phyloP scores from a whole-genome alignment of 768 basidiomycete genomes.

The Chalciporus piperatus region DNA sequence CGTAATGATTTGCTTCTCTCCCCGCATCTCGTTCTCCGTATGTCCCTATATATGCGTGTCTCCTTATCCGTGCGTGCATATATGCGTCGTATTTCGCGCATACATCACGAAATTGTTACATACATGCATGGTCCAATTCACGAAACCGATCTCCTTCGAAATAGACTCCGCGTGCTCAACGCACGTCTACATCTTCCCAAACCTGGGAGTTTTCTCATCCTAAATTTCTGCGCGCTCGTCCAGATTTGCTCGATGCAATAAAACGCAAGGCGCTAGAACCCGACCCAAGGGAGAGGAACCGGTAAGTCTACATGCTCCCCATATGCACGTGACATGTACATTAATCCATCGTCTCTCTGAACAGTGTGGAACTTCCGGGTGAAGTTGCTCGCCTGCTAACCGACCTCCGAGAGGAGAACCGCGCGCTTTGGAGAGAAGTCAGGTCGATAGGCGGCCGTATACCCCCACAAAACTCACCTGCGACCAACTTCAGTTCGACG shows the following conservation, averaged over 20 bases:
- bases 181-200: constrained; percentile 76
- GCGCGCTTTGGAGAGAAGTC: constrained; percentile 48
- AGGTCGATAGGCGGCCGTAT: constrained; percentile 19
- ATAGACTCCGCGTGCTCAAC: constrained; percentile 79
- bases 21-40: neutral
- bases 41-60: neutral
- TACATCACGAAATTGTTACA: neutral
- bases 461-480: constrained; percentile 13
- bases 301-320: constrained; percentile 14
- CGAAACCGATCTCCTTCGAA: neutral
- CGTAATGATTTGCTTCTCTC: constrained; percentile 10
- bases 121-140: neutral
- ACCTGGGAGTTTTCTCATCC: constrained; percentile 89
- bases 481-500: constrained; percentile 1
- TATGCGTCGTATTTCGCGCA: constrained; percentile 2
- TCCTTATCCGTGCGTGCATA: neutral
- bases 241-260: constrained; percentile 81
- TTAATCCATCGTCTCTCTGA: constrained; percentile 34
- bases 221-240: constrained; percentile 78
- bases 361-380: constrained; percentile 73
- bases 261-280: constrained; percentile 84
- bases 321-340: neutral
- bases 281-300: constrained; percentile 50
- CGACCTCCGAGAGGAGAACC: constrained; percentile 72
- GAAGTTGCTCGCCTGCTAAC: constrained; percentile 57